phyloP scores from a whole-genome alignment of 805 yeast species.

The Nematodospora valgi region DNA sequence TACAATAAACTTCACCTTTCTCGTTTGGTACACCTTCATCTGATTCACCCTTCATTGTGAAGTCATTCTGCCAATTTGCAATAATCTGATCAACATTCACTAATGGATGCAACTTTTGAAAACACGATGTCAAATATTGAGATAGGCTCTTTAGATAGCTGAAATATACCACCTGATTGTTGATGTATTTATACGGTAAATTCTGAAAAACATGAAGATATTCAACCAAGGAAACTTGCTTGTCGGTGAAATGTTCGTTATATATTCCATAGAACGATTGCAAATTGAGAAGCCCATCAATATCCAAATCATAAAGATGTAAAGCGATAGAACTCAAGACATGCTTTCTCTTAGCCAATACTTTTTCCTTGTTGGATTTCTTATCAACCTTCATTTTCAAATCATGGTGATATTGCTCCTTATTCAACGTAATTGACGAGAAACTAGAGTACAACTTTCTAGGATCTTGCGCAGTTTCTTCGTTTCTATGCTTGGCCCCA shows the following conservation, averaged over 20 bases:
- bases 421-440: slow-evolving; percentile 14
- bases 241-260: slow-evolving; percentile 39
- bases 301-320: slow-evolving; percentile 51
- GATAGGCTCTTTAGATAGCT: slow-evolving; percentile 45
- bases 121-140: slow-evolving; percentile 49
- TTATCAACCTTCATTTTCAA: slow-evolving; percentile 8
- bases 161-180: slow-evolving; percentile 25
- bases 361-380: slow-evolving; percentile 14
- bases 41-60: slow-evolving; percentile 1
- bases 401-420: slow-evolving; percentile 1
- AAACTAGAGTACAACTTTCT: slow-evolving; percentile 19
- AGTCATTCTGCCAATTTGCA: slow-evolving; percentile 8
- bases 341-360: slow-evolving; percentile 29
- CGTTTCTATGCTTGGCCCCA: slow-evolving; percentile 5
- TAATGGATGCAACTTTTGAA: slow-evolving; percentile 48
- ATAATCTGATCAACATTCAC: slow-evolving; percentile 29
- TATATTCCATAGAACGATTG: slow-evolving; percentile 48
- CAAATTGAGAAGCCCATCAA: slow-evolving; percentile 65
- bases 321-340: slow-evolving; percentile 50
- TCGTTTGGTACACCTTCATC: slow-evolving; percentile 14
- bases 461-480: slow-evolving; percentile 11
- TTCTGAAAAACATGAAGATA: slow-evolving; percentile 47
- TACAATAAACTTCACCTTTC: slow-evolving; percentile 49
- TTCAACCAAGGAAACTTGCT: slow-evolving; percentile 41
- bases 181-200: slow-evolving; percentile 19